Base-by-base conservation (phyloP, 1,284 basidiomycete species). In the Kalmanozyma brasiliensis region DNA sequence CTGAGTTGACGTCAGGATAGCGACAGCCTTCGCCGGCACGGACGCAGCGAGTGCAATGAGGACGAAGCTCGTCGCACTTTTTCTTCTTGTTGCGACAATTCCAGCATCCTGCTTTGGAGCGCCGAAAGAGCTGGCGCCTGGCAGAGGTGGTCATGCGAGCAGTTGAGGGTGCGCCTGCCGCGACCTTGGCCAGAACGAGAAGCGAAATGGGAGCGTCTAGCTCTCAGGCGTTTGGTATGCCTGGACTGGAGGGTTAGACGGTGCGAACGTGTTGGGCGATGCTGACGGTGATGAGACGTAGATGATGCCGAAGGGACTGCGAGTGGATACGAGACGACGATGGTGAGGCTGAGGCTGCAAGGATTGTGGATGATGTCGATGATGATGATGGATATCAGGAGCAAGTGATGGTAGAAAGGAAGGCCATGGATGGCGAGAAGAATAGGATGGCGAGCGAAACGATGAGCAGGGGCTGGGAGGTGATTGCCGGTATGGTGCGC, bases 31-130 rank as follows among this genome's bases (percentile, higher is more conserved):
- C 62, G 8, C 61, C 58, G 23, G 58, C 58, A 20, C 62, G 56
- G 23, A 59, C 47, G 41, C 68, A 71, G 34, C 68, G 41, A 35
- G 68, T 62, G 45, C 68, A 71, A 20, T 62, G 47, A 23, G 68
- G 68, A 30, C 62, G 57, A 29, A 47, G 41, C 40, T 71, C 68
- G 62, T 71, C 68, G 45, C 68, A 71, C 45, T 71, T 71, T 34
- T 71, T 71, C 62, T 71, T 71, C 36, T 71, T 65, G 24, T 62
- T 58, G 13, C 68, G 68, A 32, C 68, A 71, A 30, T 65, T 71
- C 62, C 53, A 59, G 55, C 68, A 71, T 32, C 68, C 68, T 16
- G 68, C 62, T 41, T 65, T 65, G 53, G 68, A 71, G 26, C 68
- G 68, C 40, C 62, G 36, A 44, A 71, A 71, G 35, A 69, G 60